Base-by-base conservation (phyloP, 2,329 filamentous ascomycete species). In the Incumbomyces lentus region DNA sequence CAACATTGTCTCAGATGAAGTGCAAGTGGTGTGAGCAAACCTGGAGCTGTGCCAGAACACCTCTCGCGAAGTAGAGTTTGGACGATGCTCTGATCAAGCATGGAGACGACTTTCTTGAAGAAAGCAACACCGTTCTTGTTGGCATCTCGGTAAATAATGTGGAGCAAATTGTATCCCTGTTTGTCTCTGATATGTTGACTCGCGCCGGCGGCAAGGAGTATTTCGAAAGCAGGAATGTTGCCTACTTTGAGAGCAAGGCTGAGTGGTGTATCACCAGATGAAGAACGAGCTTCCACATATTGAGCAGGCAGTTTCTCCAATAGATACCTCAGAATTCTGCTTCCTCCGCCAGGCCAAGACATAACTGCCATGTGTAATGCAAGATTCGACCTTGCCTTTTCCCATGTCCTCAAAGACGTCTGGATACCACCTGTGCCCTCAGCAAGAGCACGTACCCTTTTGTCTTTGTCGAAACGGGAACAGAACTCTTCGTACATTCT, bases 401-500 rank as follows among this genome's bases (percentile, higher is more conserved):
- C 50, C 66, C 66, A 69, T 5, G 70, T 78, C 2, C 68, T 65
- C 32, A 89, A 72, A 2, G 75, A 73, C 35, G 70, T 69, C 30
- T 85, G 78, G 46, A 87, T 76, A 0, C 82, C 83, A 2, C 77
- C 75, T 12, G 73, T 68, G 0, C 74, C 69, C 40, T 78, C 67
- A 3, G 70, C 72, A 3, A 92, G 67, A 47, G 76, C 75, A 55
- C 78, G 74, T 40, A 90, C 63, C 33, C 77, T 71, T 43, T 72
- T 64, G 51, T 90, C 81, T 18, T 79, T 69, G 49, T 70, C 70
- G 46, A 84, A 75, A 1, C 68, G 62, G 52, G 79, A 74, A 0
- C 79, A 72, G 58, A 88, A 92, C 38, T 86, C 77, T 19, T 72
- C 63, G 58, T 92, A 92, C 45, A 76, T 70, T 22, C 79, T 72